phyloP scores from a whole-genome alignment of 176 grass and related monocot genomes.

The Oryza australiensis region DNA sequence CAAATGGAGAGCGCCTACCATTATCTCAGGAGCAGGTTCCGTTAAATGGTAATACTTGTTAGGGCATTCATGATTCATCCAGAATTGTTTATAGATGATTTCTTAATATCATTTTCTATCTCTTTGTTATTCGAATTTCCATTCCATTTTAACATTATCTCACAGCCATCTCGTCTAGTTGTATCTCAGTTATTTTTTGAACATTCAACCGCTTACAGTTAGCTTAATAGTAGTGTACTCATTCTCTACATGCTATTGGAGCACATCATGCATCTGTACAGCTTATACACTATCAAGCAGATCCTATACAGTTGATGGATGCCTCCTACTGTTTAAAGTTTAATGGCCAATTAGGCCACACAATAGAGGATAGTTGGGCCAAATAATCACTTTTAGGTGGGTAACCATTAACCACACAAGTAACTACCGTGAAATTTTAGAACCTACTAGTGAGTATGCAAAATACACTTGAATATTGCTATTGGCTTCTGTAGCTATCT shows the following conservation, averaged over 20 bases:
- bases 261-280: not conserved
- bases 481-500: conserved; percentile 6
- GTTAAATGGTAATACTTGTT: conserved; percentile 67
- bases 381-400: not conserved
- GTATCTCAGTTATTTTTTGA: conserved; percentile 1
- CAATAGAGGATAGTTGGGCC: too few species aligned
- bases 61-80: conserved; percentile 6
- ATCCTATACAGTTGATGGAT: not conserved
- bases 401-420: not conserved
- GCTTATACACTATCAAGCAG: not conserved
- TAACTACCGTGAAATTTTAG: not conserved
- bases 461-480: conserved; percentile 9
- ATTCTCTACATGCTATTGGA: not conserved
- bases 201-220: not conserved
- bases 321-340: not conserved
- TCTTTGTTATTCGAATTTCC: not conserved
- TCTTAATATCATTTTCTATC: not conserved
- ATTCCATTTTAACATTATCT: not conserved
- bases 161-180: conserved; percentile 19
- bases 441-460: not conserved
- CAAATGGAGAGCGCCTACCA: conserved; percentile 83
- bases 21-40: conserved; percentile 73
- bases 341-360: not conserved
- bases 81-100: not conserved
- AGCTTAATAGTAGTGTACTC: not conserved